Base-by-base conservation (phyloP, 2,329 filamentous ascomycete species). In the Kalaharituber pfeilii region DNA sequence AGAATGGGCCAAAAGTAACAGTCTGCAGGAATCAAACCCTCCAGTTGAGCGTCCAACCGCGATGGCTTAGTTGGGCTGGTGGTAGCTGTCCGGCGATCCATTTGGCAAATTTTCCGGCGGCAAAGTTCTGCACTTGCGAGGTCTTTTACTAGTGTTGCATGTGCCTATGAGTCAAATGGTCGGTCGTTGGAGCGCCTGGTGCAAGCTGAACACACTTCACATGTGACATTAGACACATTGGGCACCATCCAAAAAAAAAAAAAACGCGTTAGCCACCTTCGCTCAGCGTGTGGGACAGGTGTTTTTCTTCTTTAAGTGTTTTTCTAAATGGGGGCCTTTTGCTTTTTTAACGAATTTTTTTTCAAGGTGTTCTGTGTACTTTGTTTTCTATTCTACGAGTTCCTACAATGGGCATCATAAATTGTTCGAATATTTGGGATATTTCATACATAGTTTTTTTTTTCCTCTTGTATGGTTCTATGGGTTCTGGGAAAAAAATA, bases 1-100 rank as follows among this genome's bases (percentile, higher is more conserved):
- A 59, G 57, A 57, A 57, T 55, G 50, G 50, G 51, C 3, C 59
- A 57, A 57, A 57, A 57, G 5, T 52, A 49, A n/a, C 52, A 54
- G 27, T 20, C 22, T n/a, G 9, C 20, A 24, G 27, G 50, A 11
- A n/a, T 11, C 50, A 11, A 50, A 50, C 30, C 30, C n/a, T n/a
- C 33, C 33, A 39, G 13, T 3, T 39, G 33, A 39, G 24, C 42
- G 5, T 47, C 18, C 42, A 22, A 47, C 42, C 24, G 42, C 24
- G n/a, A 25, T 47, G 25, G 28, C 50, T 52, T 33, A 52, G 26
- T 27, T 18, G 25, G 5, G 20, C 15, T 42, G 29, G 18, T 52
- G 27, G 44, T 36, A n/a, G 30, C 30, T 36, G 9, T 36, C 30
- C n/a, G 9, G n/a, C n/a, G n/a, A n/a, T n/a, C n/a, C n/a, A n/a